Base-by-base conservation (phyloP, 768 basidiomycete species). In the Auricularia sp. region DNA sequence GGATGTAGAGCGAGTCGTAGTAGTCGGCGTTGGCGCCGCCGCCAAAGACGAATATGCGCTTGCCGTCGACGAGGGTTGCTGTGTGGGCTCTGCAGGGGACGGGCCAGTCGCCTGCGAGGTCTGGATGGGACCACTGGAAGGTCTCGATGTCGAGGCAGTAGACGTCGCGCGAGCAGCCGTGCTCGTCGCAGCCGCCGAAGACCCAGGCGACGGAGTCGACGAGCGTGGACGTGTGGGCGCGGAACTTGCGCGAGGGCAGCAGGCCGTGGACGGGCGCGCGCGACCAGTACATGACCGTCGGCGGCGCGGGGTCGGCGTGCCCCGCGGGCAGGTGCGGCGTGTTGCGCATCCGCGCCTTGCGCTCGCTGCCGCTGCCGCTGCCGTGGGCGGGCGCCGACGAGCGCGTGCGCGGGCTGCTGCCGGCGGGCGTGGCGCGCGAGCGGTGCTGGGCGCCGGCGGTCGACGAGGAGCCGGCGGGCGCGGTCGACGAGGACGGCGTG, bases 91-190 rank as follows among this genome's bases (percentile, higher is more conserved):
- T 83, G 60, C 88, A 89, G 0, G 90, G 90, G 1, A 89, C 88
- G 0, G 93, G 90, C 3, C 84, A 72, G 2, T 91, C 87, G n/a
- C 94, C 94, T 3, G 80, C 68, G 21, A 85, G 86, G 18, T 89
- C 84, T 0, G 91, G 87, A 66, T 87, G 85, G 1, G 85, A 83
- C 94, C 94, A 96, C 72, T 89, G 86, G 84, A 95, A 89, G 29
- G 90, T 92, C 73, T 94, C 91, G 1, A 83, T 89, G 72, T 96
- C 92, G 68, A 94, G 92, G 68, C 86, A 91, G 69, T 88, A 91
- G 2, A 93, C 80, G 63, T 93, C 90, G 68, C 80, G 83, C 74
- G 82, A 85, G 65, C 84, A 86, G 16, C 84, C 86, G 70, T 83
- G 83, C 65, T 90, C 90, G 67, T 95, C 93, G 67, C 90, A 92